Base-by-base conservation (phyloP, 306 rosid genomes). In the Lotus japonicus region DNA sequence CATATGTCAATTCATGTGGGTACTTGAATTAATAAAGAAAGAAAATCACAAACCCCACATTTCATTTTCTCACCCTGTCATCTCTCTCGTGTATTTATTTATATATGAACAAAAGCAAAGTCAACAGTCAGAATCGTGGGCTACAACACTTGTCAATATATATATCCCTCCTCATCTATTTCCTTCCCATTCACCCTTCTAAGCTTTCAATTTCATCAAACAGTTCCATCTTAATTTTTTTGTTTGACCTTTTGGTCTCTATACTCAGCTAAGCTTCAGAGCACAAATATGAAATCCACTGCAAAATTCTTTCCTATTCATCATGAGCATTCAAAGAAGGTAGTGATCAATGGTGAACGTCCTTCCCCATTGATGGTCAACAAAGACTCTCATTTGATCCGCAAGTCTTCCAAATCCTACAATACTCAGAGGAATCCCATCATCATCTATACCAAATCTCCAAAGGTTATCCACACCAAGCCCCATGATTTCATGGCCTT, bases 51-150 rank as follows among this genome's bases (percentile, higher is more conserved):
- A n/a, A n/a, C n/a, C 42, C 11, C 42, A 38, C 42, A 38, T 38
- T 38, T 38, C 42, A 38, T 38, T 11, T 0, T 38, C 42, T 38
- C 42, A 2, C 4, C 5, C 4, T 7, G 28, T 4, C 1, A 1
- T 10, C n/a, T 14, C 26, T 13, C 9, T 4, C 4, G 12, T 41
- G 2, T 36, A 31, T 31, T 31, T 5, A 31, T 31, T 31, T 5
- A 31, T 0, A 31, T 31, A 31, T 6, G 7, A 31, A 31, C 36
- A 18, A n/a, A 68, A 70, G 14, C 35, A 18, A 35, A 68, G 88
- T 86, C 86, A 83, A 86, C 74, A 81, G 91, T 86, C 91, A 77
- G 77, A 86, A 81, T 70, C 21, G 88, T 73, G 79, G 88, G 88
- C 91, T 74, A 11, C 11, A 15, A 56, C 35, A 8, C 12, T 53